A percentile compares a stretch with the other conserved stretches of the same genome.
phyloP scores from a whole-genome alignment of 1,139 yeast species.

The Scheffersomyces titani region DNA sequence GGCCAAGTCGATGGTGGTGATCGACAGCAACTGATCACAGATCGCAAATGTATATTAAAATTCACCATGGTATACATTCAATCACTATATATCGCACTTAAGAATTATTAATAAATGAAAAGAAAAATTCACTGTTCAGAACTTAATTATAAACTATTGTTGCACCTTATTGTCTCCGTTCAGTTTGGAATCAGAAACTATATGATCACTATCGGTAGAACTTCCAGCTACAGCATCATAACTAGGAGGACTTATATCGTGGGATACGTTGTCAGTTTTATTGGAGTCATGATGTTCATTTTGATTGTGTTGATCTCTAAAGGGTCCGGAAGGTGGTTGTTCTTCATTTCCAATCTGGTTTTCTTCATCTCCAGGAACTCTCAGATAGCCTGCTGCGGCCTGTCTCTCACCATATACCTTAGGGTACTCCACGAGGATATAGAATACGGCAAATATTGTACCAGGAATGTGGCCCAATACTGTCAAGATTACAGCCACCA shows the following conservation, averaged over 20 bases:
- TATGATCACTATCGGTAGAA: constrained; percentile 5
- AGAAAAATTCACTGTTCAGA: neutral
- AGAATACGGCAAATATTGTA: constrained; percentile 29
- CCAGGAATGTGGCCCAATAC: constrained; percentile 43
- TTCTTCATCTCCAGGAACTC: constrained; percentile 24
- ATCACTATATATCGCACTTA: constrained; percentile 3
- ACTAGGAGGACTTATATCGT: constrained; percentile 23
- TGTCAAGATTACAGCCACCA: constrained; percentile 37
- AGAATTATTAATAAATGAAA: constrained; percentile 8
- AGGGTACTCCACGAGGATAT: constrained; percentile 5
- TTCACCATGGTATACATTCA: neutral
- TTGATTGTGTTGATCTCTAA: neutral
- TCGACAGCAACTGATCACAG: constrained; percentile 7
- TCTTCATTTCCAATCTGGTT: neutral
- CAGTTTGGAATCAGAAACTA: constrained; percentile 14
- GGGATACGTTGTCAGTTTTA: neutral
- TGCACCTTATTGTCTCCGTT: constrained; percentile 36
- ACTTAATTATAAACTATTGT: constrained; percentile 9
- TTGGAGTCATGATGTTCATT: neutral
- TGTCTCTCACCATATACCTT: constrained; percentile 5
- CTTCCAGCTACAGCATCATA: constrained; percentile 27
- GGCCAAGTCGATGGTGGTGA: constrained; percentile 77
- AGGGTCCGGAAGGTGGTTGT: neutral
- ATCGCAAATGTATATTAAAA: neutral
- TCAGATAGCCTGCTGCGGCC: constrained; percentile 19